Base-by-base conservation (phyloP, 352 stramenopile species). In the Pythium phragmiticola region DNA sequence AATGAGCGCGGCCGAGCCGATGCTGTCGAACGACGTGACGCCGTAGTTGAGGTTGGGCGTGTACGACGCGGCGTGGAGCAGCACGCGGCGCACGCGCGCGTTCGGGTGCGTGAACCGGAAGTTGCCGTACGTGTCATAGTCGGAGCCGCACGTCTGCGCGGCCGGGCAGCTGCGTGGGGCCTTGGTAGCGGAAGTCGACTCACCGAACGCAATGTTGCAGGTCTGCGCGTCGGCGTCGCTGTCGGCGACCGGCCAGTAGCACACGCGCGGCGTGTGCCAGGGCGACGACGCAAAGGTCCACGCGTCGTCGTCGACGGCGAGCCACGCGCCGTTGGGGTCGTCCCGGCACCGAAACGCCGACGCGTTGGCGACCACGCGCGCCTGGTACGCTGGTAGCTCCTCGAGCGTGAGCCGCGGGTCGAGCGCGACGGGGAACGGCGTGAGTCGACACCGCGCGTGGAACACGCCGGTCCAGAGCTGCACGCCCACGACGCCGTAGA, bases 221-320 rank as follows among this genome's bases (percentile, higher is more conserved):
- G 83, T 78, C 50, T 82, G 70, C 52, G 69, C 59, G 4, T 63
- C 65, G 12, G 65, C 66, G 54, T 63, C 62, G 63, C 97, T 88
- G 7, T 82, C 60, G 51, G 95, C 87, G 52, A 97, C 68, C 0
- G 90, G 90, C 92, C 92, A 98, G 61, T 94, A 96, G 63, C 92
- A 98, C 46, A 90, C 47, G 14, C 81, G 76, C n/a, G 84, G 72
- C 0, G 26, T 84, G 46, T 55, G 70, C 82, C 80, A 91, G 13
- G 76, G 70, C 7, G 78, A 87, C 1, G 69, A 71, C 48, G 81
- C 74, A 16, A 83, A 74, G 4, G 69, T 82, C 77, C 76, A 86
- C 5, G 37, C 60, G 2, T 42, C 52, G 34, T 74, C 34, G 0
- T 73, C 69, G 1, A 86, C 28, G 4, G 70, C 64, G 21, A 86